Base-by-base conservation (phyloP, 2,329 filamentous ascomycete genomes). In the Amphichorda felina region DNA sequence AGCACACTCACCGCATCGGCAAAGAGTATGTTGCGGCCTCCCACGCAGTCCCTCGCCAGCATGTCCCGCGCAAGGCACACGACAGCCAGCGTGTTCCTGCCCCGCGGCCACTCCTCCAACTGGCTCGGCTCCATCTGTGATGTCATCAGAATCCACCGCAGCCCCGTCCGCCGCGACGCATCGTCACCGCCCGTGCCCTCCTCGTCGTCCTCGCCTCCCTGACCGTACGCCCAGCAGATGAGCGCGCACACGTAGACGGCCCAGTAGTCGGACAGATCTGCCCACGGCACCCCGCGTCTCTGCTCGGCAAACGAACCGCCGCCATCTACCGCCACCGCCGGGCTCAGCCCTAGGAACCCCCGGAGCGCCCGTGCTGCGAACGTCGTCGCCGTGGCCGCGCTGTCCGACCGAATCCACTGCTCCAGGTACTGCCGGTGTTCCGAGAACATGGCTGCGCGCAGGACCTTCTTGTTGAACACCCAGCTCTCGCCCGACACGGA, bases 401-500 rank as follows among this genome's bases (percentile, higher is more conserved):
- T 58, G 21, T 55, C 55, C 5, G 66, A 66, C 13, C 58, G 53
- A 9, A 54, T 49, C 69, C 70, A 73, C 24, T 48, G 45, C 19
- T 57, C 55, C 4, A 77, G 56, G 14, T 60, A 59, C 36, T 51
- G 54, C 47, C 68, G 61, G 40, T 70, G 63, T 41, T 65, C 60
- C 30, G 54, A 45, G 42, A 69, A 76, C 9, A 56, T 48, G 18
- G 57, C 55, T 2, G 53, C 49, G 4, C 60, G 53, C 2, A 61
- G 50, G 5, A 75, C 53, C 45, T 76, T 76, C 37, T 64, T 61
- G 34, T 64, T 64, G 45, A 75, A 74, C 15, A 72, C 56, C 70
- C 70, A 76, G 35, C 63, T 71, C 41, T 75, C 66, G 33, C 72
- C 72, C 19, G 68, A 68, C 7, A 76, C 68, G 9, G 70, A 70